Conservation (phyloP, 2,329 filamentous ascomycete genomes). For the Arachnomyces sp. region DNA sequence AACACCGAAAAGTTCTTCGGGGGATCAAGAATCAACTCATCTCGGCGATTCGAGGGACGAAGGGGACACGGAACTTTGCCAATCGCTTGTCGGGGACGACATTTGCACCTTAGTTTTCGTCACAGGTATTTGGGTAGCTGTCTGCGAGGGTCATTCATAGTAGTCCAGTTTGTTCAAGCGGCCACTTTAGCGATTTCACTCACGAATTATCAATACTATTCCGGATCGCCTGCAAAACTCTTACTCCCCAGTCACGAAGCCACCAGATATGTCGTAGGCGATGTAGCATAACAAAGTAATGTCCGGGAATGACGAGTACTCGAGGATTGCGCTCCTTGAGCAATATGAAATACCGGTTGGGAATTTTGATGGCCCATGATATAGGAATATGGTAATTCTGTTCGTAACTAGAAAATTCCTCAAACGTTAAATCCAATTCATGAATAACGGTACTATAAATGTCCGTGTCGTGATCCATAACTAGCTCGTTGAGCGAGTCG, state of each 20-base stretch:
- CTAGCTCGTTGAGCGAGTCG: constrained; percentile 12
- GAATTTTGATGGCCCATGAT: constrained; percentile 56
- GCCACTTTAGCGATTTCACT: constrained; percentile 25
- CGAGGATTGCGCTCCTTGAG: constrained; percentile 31
- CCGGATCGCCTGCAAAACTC: constrained; percentile 56
- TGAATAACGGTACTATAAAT: constrained; percentile 21
- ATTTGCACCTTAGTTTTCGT: too few relatives aligned
- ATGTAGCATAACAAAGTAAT: constrained; percentile 46
- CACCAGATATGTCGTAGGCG: constrained; percentile 60
- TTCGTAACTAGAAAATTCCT: constrained; percentile 23
- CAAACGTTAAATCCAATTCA: constrained; percentile 20
- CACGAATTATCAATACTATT: constrained; percentile 20
- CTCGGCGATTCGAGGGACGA: too few relatives aligned
- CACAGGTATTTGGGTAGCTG: too few relatives aligned
- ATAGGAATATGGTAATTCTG: constrained; percentile 31
- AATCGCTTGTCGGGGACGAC: too few relatives aligned
- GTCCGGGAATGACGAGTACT: constrained; percentile 36
- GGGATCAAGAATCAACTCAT: too few relatives aligned
- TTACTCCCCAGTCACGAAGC: constrained; percentile 58
- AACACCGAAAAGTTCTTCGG: too few relatives aligned
- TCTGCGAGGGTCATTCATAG: too few relatives aligned
- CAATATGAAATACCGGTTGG: constrained; percentile 51
- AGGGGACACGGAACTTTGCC: too few relatives aligned
- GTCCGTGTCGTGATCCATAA: constrained; percentile 20
- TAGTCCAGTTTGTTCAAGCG: constrained; percentile 26